Evolutionary conservation across 805 yeast species (phyloP), one percentile per base, ranked within the genome.

Genomic region (Wickerhamomyces chaumierensis): DNA sequence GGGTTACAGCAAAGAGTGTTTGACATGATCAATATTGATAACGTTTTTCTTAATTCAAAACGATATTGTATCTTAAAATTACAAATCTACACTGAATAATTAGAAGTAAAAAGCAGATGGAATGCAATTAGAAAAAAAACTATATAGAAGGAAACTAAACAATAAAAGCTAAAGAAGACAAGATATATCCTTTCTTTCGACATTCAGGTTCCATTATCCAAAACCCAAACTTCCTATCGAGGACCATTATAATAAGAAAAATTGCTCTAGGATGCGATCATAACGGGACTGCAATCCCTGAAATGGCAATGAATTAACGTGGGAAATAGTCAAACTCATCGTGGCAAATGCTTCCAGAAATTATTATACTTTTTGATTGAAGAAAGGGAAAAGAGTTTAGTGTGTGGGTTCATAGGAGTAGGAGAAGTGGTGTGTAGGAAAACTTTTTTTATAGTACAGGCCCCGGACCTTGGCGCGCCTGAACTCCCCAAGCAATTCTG

Each of bases 161-260:
- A n/a, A n/a, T n/a, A 21, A 11, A 21, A 21, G 25, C 25, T 7
- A 21, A 7, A 21, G 25, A 21, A 7, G 25, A n/a, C 25, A 21
- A 7, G 48, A 45, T 53, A 44, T 52, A 43, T 50, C 57, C 58
- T 46, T 47, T 47, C 51, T 37, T 48, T 53, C 57, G 57, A 53
- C 58, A 53, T 53, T 53, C 53, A 45, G 45, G 49, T 45, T 39
- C 50, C 57, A 52, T 40, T 42, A 34, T 40, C 41, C 54, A 55
- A 46, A 38, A 44, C 51, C 48, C 56, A 52, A 53, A 53, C 57
- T 53, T 53, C 58, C 58, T 53, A 53, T 53, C 57, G 48, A 49
- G 58, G 58, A 48, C 39, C 35, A 33, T 25, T 25, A 25, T 25
- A 25, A 25, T 25, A 33, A 39, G n/a, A 36, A 38, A 20, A 15